Evolutionary conservation across 1,139 yeast genomes (phyloP).

Genomic region (Fermentozyma sake): DNA sequence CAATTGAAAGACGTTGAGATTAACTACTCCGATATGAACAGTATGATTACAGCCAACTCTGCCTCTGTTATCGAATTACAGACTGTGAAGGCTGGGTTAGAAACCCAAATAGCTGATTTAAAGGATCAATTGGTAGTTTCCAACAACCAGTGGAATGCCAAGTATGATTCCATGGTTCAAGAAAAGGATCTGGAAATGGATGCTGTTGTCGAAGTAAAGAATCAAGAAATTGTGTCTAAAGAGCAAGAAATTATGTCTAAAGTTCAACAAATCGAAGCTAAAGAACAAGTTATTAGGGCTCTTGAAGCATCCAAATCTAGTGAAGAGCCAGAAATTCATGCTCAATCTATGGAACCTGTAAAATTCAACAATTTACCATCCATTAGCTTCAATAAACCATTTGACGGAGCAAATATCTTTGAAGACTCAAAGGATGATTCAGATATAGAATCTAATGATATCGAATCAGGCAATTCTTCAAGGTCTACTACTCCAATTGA

Average conservation of each 20-base stretch:
- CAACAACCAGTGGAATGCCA: constrained; percentile 1
- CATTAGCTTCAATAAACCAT: neutral
- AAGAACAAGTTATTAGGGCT: neutral
- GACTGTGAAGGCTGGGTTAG: neutral
- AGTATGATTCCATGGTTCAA: neutral
- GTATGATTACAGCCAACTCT: too few species aligned
- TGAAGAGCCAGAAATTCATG: too few species aligned
- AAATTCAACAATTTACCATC: neutral
- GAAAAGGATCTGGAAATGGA: too few species aligned
- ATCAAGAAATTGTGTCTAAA: too few species aligned
- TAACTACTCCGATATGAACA: too few species aligned
- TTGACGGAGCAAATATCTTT: neutral
- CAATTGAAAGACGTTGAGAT: too few species aligned
- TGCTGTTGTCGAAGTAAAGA: too few species aligned
- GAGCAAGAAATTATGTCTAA: too few species aligned
- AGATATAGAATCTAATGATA: neutral
- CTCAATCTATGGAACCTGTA: neutral
- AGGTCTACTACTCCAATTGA: constrained; percentile 3
- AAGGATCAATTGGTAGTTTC: constrained; percentile 2
- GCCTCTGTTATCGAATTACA: too few species aligned
- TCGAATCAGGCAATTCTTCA: constrained; percentile 3
- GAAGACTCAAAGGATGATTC: constrained; percentile 1
- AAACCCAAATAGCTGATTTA: constrained; percentile 1
- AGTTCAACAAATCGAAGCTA: too few species aligned
- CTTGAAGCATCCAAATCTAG: too few species aligned